phyloP scores from a whole-genome alignment of 1,139 yeast genomes.

The Pichia sp. region DNA sequence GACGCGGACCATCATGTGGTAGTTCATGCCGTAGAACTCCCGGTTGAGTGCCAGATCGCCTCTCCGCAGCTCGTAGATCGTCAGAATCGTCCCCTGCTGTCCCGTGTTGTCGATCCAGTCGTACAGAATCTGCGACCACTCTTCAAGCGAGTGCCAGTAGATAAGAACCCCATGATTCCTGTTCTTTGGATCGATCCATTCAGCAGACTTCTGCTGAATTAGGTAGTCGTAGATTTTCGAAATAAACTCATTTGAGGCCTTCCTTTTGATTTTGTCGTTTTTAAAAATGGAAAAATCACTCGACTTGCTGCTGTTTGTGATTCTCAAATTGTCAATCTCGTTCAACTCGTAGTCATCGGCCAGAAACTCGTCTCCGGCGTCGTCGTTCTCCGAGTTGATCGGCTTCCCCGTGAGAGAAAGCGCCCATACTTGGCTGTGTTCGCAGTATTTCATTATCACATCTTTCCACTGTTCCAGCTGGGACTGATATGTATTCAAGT shows the following conservation, averaged over 20 bases:
- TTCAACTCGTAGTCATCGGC: constrained; percentile 26
- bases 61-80: constrained; percentile 72
- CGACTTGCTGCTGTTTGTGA: constrained; percentile 37
- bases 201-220: constrained; percentile 52
- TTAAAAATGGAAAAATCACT: constrained; percentile 38
- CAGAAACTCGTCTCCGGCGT: neutral
- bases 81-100: constrained; percentile 70
- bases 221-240: constrained; percentile 54
- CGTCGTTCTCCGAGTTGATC: neutral
- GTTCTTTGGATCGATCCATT: constrained; percentile 42
- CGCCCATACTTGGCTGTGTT: constrained; percentile 40
- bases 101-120: constrained; percentile 73
- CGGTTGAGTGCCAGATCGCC: constrained; percentile 58
- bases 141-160: constrained; percentile 67
- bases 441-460: constrained; percentile 56
- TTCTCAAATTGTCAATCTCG: constrained; percentile 19
- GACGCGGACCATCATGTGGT: constrained; percentile 47
- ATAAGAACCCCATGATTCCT: constrained; percentile 48
- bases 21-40: constrained; percentile 60
- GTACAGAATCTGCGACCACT: constrained; percentile 65
- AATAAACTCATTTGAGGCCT: constrained; percentile 36
- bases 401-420: constrained; percentile 2
- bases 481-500: constrained; percentile 68
- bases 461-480: constrained; percentile 62
- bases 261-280: constrained; percentile 6